Conservation (phyloP, 192 early-diverging fungal genomes). For the Coemansia sp. region DNA sequence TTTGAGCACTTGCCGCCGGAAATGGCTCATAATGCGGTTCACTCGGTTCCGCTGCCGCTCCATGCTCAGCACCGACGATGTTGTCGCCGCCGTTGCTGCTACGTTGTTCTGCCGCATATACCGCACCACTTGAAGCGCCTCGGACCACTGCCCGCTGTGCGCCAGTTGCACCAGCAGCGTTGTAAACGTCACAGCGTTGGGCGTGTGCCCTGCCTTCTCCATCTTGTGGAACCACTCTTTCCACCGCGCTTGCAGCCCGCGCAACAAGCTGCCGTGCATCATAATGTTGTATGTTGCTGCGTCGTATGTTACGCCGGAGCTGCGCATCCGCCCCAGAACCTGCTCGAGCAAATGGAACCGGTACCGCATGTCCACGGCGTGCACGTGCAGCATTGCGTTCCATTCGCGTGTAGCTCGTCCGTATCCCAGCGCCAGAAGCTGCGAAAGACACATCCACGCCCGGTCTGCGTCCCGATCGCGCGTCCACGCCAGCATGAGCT, state of each 20-base stretch:
- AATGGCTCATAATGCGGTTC: slow-evolving; percentile 17
- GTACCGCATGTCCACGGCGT: slow-evolving; percentile 44
- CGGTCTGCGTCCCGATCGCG: slow-evolving; percentile 11
- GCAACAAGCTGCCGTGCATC: slow-evolving; percentile 37
- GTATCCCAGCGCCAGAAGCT: slow-evolving; percentile 22
- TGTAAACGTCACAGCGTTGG: slow-evolving; percentile 17
- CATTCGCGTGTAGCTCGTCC: slow-evolving; percentile 25
- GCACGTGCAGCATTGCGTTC: slow-evolving; percentile 42
- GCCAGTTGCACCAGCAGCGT: slow-evolving; percentile 26
- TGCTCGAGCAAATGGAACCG: slow-evolving; percentile 25
- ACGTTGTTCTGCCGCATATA: slow-evolving; percentile 17
- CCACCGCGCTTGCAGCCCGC: slow-evolving; percentile 26
- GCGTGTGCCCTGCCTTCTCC: slow-evolving; percentile 18
- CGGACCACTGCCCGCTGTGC: slow-evolving; percentile 27
- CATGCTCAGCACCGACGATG: slow-evolving; percentile 17
- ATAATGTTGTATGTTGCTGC: slow-evolving; percentile 39
- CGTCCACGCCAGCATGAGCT: slow-evolving; percentile 38
- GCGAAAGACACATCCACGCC: slow-evolving; percentile 25
- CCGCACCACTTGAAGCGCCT: slow-evolving; percentile 24
- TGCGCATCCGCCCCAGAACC: slow-evolving; percentile 24
- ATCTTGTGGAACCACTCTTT: slow-evolving; percentile 25
- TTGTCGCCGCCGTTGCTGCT: slow-evolving; percentile 7
- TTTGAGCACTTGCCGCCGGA: slow-evolving; percentile 12
- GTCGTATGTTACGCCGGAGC: slow-evolving; percentile 15
- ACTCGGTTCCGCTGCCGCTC: slow-evolving; percentile 15